A percentile compares a stretch with the other conserved stretches of the same genome.
Evolutionary conservation across 2,329 filamentous ascomycete species (phyloP).

Genomic region (Blastomyces emzantsi): DNA sequence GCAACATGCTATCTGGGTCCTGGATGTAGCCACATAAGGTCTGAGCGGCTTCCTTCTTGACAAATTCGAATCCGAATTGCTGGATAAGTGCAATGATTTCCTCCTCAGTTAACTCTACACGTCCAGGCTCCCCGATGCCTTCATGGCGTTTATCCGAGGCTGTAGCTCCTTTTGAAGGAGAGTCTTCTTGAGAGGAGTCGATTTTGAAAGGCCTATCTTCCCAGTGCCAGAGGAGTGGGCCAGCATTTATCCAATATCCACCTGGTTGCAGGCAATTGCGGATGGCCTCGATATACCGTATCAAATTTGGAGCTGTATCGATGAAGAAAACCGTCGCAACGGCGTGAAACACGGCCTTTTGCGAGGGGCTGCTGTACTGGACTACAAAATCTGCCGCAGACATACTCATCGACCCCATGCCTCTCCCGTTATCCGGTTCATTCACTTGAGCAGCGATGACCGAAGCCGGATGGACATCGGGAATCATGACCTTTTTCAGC

Average conservation of each 20-base stretch:
- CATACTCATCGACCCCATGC: slow-evolving; percentile 73
- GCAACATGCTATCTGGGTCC: slow-evolving; percentile 74
- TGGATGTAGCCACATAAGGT: slow-evolving; percentile 65
- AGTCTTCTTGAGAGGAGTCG: neutral
- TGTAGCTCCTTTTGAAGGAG: slow-evolving; percentile 29
- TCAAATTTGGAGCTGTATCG: slow-evolving; percentile 88
- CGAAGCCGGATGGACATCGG: slow-evolving; percentile 66
- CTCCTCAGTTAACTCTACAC: slow-evolving; percentile 80
- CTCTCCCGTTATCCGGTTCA: slow-evolving; percentile 16
- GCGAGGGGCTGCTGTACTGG: slow-evolving; percentile 60
- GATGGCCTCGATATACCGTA: slow-evolving; percentile 82
- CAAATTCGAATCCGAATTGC: slow-evolving; percentile 66
- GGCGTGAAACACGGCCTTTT: slow-evolving; percentile 60
- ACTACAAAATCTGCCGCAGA: slow-evolving; percentile 85
- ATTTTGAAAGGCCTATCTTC: slow-evolving; percentile 52
- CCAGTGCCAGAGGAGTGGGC: slow-evolving; percentile 92
- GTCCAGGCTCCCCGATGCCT: slow-evolving; percentile 81
- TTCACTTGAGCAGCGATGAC: slow-evolving; percentile 38
- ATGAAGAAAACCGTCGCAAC: slow-evolving; percentile 93
- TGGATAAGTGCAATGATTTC: slow-evolving; percentile 72
- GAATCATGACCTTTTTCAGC: slow-evolving; percentile 61
- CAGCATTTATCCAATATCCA: slow-evolving; percentile 81
- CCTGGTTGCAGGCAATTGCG: slow-evolving; percentile 64
- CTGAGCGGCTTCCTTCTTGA: slow-evolving; percentile 51
- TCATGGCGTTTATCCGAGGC: slow-evolving; percentile 26